phyloP scores from a whole-genome alignment of 768 basidiomycete species.

The Brasilioporus rufonigricans region DNA sequence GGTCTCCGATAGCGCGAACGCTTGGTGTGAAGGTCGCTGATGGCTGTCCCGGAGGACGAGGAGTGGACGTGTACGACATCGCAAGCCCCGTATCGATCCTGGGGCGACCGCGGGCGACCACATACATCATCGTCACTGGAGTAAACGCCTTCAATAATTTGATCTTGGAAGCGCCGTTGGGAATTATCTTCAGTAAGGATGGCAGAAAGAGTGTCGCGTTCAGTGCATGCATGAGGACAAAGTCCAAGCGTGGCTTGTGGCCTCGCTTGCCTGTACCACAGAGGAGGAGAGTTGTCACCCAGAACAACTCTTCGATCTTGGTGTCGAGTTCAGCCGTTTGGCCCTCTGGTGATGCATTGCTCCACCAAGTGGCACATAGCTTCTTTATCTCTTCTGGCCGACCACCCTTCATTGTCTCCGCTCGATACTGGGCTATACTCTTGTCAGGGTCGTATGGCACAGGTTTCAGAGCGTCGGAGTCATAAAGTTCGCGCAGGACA shows the following conservation, averaged over 20 bases:
- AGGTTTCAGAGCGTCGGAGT: conserved; percentile 47
- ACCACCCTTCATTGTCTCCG: conserved; percentile 35
- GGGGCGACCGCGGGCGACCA: conserved; percentile 50
- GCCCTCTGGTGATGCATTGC: conserved; percentile 29
- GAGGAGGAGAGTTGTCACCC: conserved; percentile 47
- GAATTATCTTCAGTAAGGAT: conserved; percentile 35
- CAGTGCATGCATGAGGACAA: conserved; percentile 61
- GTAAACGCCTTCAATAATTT: conserved; percentile 45
- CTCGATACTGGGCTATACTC: conserved; percentile 36
- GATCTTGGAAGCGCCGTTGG: conserved; percentile 38
- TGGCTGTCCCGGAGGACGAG: conserved; percentile 36
- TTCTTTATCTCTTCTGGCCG: conserved; percentile 44
- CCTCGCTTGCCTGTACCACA: conserved; percentile 46
- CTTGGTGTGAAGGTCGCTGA: conserved; percentile 1
- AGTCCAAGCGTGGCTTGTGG: conserved; percentile 48
- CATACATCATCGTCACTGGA: conserved; percentile 35
- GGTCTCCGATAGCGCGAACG: conserved; percentile 35
- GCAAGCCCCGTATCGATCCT: conserved; percentile 46
- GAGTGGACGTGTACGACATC: conserved; percentile 44
- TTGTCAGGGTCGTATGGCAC: conserved; percentile 51
- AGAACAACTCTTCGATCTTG: conserved; percentile 51
- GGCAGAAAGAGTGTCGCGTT: conserved; percentile 51
- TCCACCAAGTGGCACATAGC: conserved; percentile 40
- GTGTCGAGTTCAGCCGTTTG: conserved; percentile 26
- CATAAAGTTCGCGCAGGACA: conserved; percentile 50